Evolutionary conservation across 768 basidiomycete genomes (phyloP).

Genomic region (Xerocomellus chrysenteron): DNA sequence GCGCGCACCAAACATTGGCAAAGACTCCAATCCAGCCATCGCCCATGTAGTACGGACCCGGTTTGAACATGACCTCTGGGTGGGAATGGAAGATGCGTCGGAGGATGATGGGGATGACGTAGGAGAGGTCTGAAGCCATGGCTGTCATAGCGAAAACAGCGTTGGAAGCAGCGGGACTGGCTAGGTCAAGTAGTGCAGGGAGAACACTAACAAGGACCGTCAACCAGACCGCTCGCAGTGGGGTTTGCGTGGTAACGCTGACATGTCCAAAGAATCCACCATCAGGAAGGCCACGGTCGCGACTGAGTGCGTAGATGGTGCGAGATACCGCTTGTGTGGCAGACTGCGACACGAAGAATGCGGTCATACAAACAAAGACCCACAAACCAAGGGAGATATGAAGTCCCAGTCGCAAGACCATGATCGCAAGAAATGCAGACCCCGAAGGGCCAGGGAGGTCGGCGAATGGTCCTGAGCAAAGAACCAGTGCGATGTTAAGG

Average conservation of each 20-base stretch:
- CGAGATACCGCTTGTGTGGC: conserved; percentile 56
- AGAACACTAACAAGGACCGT: conserved; percentile 44
- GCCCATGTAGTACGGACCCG: conserved; percentile 63
- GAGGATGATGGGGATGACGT: conserved; percentile 56
- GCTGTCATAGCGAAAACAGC: conserved; percentile 60
- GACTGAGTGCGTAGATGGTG: conserved; percentile 58
- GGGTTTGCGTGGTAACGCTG: conserved; percentile 48
- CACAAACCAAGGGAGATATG: conserved; percentile 52
- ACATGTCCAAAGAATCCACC: conserved; percentile 55
- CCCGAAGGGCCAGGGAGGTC: conserved; percentile 53
- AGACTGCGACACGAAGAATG: conserved; percentile 55
- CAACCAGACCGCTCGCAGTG: conserved; percentile 55
- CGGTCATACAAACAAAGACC: conserved; percentile 61
- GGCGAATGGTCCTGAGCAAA: conserved; percentile 53
- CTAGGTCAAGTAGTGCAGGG: conserved; percentile 50
- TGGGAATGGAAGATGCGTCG: conserved; percentile 52
- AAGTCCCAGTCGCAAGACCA: conserved; percentile 53
- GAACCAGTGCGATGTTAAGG: conserved; percentile 60
- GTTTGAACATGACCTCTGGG: conserved; percentile 57
- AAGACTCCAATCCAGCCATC: conserved; percentile 46
- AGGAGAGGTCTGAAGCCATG: conserved; percentile 51
- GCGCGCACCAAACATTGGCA: conserved; percentile 45
- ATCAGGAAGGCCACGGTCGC: conserved; percentile 56
- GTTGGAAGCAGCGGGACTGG: conserved; percentile 49
- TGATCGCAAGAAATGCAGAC: conserved; percentile 57